A percentile compares a stretch with the other conserved stretches of the same genome.
Conservation (phyloP, 2,329 filamentous ascomycete species). For the Fusarium begoniae region DNA sequence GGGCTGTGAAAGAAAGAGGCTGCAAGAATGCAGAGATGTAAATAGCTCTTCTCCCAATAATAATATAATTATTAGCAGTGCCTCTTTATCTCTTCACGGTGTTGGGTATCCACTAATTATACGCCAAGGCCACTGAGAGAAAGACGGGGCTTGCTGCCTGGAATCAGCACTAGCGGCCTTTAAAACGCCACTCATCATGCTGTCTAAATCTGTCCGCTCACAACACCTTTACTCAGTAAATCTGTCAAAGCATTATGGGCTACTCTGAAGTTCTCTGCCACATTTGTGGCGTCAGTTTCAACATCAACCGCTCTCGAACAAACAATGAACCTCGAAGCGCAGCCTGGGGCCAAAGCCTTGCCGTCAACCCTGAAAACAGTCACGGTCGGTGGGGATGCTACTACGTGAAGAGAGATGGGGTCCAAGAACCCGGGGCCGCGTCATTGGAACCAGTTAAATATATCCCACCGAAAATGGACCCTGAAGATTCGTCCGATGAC, state of each 20-base stretch:
- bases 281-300: conserved; percentile 40
- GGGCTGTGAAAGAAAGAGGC: neutral
- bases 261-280: conserved; percentile 5
- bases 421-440: neutral
- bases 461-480: neutral
- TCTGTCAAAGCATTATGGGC: neutral
- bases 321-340: conserved; percentile 30
- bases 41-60: neutral
- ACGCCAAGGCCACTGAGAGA: neutral
- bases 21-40: accelerated
- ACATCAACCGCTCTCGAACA: conserved; percentile 38
- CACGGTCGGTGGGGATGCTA: neutral
- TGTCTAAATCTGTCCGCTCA: neutral
- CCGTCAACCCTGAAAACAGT: neutral
- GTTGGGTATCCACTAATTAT: neutral
- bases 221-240: neutral
- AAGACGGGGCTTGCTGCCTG: neutral
- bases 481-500: neutral
- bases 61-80: too few relatives aligned
- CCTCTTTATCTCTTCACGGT: neutral
- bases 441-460: neutral
- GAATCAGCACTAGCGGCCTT: neutral
- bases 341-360: conserved; percentile 7
- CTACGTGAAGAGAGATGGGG: neutral
- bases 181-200: neutral